Conservation (phyloP, 257 asterid genomes). For the Phtheirospermum japonicum region DNA sequence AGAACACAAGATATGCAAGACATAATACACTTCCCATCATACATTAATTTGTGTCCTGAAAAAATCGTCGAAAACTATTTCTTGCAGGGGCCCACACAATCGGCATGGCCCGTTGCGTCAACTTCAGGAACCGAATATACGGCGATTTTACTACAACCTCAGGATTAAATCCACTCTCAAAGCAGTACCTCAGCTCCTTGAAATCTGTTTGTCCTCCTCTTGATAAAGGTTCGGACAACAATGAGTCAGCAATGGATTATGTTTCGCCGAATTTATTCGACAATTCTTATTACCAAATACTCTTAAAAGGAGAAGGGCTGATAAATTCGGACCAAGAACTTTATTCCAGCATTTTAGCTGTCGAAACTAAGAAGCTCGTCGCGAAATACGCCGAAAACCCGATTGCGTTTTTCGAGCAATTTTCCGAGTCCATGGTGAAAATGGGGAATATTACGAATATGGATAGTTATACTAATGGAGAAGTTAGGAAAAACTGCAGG, state of each 20-base stretch:
- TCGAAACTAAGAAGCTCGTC: slow-evolving; percentile 63
- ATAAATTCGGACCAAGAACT: slow-evolving; percentile 74
- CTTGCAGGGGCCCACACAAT: slow-evolving; percentile 86
- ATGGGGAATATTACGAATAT: slow-evolving; percentile 71
- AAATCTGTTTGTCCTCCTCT: slow-evolving; percentile 58
- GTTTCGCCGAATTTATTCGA: slow-evolving; percentile 66
- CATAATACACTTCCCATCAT: too few species aligned
- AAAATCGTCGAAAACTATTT: background rate
- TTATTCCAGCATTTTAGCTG: slow-evolving; percentile 62
- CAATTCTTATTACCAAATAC: slow-evolving; percentile 66
- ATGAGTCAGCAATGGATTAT: slow-evolving; percentile 75
- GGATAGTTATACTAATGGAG: slow-evolving; percentile 64
- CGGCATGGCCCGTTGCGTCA: slow-evolving; percentile 84
- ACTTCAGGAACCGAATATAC: slow-evolving; percentile 72
- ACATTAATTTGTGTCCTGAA: background rate
- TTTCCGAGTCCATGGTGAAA: slow-evolving; percentile 84
- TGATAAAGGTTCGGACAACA: slow-evolving; percentile 45
- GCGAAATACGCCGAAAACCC: slow-evolving; percentile 56
- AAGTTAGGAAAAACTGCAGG: slow-evolving; percentile 83
- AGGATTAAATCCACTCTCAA: slow-evolving; percentile 42
- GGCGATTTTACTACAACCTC: slow-evolving; percentile 57
- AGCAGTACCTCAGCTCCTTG: slow-evolving; percentile 43
- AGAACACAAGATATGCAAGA: too few species aligned
- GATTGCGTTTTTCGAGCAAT: slow-evolving; percentile 76
- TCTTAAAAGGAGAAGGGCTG: slow-evolving; percentile 65